phyloP scores from a whole-genome alignment of 352 stramenopile genomes.

The Pythium vanterpoolii region DNA sequence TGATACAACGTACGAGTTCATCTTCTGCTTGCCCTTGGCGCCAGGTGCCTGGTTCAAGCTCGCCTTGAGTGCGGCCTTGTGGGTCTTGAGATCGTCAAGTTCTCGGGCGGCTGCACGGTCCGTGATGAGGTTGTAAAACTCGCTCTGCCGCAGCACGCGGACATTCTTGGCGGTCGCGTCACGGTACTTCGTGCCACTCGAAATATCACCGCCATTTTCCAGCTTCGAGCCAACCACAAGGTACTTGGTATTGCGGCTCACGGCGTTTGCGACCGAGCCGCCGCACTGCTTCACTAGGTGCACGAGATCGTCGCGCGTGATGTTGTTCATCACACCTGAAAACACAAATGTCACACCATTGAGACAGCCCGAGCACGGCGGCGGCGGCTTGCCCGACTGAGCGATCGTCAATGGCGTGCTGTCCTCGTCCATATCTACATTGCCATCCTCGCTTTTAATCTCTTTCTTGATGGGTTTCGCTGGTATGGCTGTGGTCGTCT shows the following conservation, averaged over 20 bases:
- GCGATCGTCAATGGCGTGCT: constrained; percentile 19
- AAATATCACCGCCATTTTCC: constrained; percentile 63
- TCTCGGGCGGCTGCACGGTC: constrained; percentile 67
- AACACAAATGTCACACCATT: constrained; percentile 79
- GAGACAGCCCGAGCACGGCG: constrained; percentile 57
- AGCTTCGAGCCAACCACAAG: constrained; percentile 65
- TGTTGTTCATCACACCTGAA: constrained; percentile 53
- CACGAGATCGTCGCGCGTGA: constrained; percentile 61
- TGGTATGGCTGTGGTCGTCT: too few relatives aligned
- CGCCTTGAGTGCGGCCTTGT: constrained; percentile 53
- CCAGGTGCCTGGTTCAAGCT: constrained; percentile 39
- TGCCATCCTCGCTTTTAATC: not conserved
- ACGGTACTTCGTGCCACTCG: constrained; percentile 83
- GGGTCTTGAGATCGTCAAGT: constrained; percentile 42
- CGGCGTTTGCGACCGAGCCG: constrained; percentile 50
- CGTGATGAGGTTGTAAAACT: constrained; percentile 86
- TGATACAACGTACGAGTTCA: constrained; percentile 34
- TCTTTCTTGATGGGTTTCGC: not conserved
- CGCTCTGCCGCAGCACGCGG: constrained; percentile 80
- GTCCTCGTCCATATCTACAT: constrained; percentile 16
- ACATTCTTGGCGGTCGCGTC: constrained; percentile 84
- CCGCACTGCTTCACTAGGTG: constrained; percentile 81
- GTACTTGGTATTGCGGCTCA: constrained; percentile 76
- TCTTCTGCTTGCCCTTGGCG: constrained; percentile 58
- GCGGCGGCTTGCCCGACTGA: constrained; percentile 44